Evolutionary conservation across 257 asterid genomes (phyloP).

Genomic region (Solanum tarapatanum): DNA sequence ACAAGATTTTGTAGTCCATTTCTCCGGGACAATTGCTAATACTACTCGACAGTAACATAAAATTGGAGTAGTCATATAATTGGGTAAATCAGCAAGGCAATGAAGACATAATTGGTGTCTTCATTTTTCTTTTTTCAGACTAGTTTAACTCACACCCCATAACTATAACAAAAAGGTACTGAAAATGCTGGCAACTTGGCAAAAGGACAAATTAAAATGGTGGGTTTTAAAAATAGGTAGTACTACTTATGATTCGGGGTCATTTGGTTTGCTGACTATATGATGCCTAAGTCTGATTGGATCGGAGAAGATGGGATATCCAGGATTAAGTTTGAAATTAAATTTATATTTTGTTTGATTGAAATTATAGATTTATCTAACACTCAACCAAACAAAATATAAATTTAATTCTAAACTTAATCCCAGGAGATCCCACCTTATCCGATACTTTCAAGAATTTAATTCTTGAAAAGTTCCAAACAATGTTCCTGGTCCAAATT

Average conservation of each 20-base stretch:
- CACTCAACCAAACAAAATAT: background rate
- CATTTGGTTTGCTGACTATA: background rate
- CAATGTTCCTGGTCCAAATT: slow-evolving; percentile 72
- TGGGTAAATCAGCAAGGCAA: background rate
- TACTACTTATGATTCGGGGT: background rate
- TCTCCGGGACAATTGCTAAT: background rate
- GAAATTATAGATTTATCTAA: background rate
- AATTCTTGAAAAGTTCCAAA: slow-evolving; percentile 64
- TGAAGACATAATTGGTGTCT: background rate
- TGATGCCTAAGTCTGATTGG: background rate
- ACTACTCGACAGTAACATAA: background rate
- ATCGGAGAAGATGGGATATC: background rate
- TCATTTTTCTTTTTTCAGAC: background rate
- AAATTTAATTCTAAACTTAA: background rate
- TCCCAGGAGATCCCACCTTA: background rate
- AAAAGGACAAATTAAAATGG: background rate
- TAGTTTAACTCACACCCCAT: background rate
- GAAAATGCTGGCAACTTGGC: background rate
- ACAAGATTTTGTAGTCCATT: background rate
- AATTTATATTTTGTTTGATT: background rate
- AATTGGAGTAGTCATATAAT: background rate
- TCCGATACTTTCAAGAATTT: background rate
- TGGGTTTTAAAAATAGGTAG: background rate
- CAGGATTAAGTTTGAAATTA: background rate
- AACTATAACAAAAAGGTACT: background rate